phyloP scores from a whole-genome alignment of 23 red algal genomes.

The Rhodosorus marinus region DNA sequence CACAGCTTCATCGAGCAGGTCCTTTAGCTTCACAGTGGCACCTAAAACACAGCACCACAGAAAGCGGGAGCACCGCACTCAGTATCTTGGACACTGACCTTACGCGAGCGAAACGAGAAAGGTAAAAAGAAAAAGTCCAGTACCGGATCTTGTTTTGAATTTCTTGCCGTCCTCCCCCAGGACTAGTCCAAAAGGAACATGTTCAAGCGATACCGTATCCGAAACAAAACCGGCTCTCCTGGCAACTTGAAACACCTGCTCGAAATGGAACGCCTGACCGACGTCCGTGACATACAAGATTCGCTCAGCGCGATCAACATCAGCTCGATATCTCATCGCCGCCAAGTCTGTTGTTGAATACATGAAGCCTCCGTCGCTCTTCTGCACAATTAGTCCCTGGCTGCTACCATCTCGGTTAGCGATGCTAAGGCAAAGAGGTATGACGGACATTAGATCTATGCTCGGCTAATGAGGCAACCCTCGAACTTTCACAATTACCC shows the following conservation, averaged over 20 bases:
- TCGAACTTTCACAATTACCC: too few species aligned
- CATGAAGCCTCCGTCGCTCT: slow-evolving; percentile 81
- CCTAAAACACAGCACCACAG: too few species aligned
- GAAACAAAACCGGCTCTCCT: slow-evolving; percentile 40
- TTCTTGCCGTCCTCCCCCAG: slow-evolving; percentile 96
- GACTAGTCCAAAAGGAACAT: slow-evolving; percentile 95
- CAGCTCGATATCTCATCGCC: slow-evolving; percentile 68
- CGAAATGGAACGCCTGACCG: slow-evolving; percentile 87
- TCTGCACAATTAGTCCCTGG: slow-evolving; percentile 79
- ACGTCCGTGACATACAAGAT: slow-evolving; percentile 95
- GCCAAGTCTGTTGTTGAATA: slow-evolving; percentile 97
- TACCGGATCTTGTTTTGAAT: slow-evolving; percentile 93
- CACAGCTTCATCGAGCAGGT: slow-evolving; percentile 79
- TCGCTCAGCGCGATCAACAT: slow-evolving; percentile 59
- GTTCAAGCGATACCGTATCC: slow-evolving; percentile 49
- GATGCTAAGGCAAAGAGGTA: too few species aligned
- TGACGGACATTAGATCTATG: too few species aligned
- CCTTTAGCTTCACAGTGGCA: slow-evolving; percentile 67
- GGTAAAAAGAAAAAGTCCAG: too few species aligned
- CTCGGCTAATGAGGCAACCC: too few species aligned
- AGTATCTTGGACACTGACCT: too few species aligned
- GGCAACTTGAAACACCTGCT: slow-evolving; percentile 89
- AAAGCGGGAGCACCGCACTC: too few species aligned
- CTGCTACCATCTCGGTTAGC: slow-evolving; percentile 57
- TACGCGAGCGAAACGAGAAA: too few species aligned